Evolutionary conservation across 2,329 filamentous ascomycete genomes (phyloP).

Genomic region (Pseudocercospora macadamiae): DNA sequence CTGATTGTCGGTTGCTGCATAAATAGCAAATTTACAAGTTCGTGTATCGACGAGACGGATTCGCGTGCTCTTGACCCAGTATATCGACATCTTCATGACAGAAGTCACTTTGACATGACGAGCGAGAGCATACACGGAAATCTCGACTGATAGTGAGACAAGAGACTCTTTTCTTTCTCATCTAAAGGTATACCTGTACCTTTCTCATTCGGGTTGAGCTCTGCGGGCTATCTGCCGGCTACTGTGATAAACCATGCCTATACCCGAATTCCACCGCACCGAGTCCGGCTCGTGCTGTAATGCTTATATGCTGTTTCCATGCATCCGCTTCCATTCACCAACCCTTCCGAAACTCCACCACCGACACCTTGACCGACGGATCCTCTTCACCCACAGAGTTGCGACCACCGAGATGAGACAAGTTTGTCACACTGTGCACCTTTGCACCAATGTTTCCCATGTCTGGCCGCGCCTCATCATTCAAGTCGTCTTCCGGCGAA

Average conservation of each 20-base stretch:
- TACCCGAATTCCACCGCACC: background rate
- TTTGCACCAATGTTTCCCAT: slow-evolving; percentile 10
- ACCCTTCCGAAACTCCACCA: background rate
- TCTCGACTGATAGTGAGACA: too few species aligned
- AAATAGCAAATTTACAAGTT: too few species aligned
- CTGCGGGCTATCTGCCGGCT: background rate
- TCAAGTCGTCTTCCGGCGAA: slow-evolving; percentile 9
- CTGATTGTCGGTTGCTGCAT: too few species aligned
- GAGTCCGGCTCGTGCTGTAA: background rate
- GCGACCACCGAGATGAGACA: background rate
- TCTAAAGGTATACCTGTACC: too few species aligned
- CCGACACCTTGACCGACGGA: background rate
- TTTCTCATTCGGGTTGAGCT: background rate
- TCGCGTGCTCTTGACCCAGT: too few species aligned
- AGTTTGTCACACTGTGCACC: slow-evolving; percentile 2
- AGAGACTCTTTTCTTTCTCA: too few species aligned
- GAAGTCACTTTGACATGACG: too few species aligned
- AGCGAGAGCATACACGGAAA: too few species aligned
- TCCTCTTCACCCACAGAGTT: background rate
- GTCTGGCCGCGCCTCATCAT: slow-evolving; percentile 13
- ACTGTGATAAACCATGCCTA: background rate
- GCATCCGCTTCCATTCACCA: background rate
- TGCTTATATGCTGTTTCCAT: background rate
- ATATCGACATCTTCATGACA: too few species aligned
- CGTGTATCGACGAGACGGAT: too few species aligned